Base-by-base conservation (phyloP, 2,329 filamentous ascomycete species). In the Tolypocladium endophyticum region DNA sequence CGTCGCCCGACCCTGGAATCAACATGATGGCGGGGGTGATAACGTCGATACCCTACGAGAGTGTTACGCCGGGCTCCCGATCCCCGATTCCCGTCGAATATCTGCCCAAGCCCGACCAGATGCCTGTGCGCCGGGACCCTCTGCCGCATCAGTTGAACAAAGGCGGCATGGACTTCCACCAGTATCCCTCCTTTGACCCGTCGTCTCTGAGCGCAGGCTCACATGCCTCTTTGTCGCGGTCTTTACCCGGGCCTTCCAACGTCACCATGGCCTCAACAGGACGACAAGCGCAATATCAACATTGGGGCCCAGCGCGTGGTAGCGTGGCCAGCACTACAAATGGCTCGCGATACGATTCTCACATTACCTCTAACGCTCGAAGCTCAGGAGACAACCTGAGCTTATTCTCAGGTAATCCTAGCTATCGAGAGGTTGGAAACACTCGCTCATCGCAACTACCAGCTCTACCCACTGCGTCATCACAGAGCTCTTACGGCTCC, bases 11-110 rank as follows among this genome's bases (percentile, higher is more conserved):
- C 56, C 76, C 81, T 61, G 86, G 84, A 61, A 76, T 92, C 62
- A 88, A 88, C 69, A 86, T 87, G 77, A 87, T 85, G 70, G 87
- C 91, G 39, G 92, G 91, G 61, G 85, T 93, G 61, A 90, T 96
- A 69, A 91, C 91, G 39, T 88, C 90, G 35, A 92, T 97, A 64
- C 90, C 92, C 38, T 96, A 95, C 77, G 90, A 96, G 66, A 85
- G 79, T 67, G 79, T 87, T 36, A 72, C 81, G 57, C 72, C 82
- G 59, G 88, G 89, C 71, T 82, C 81, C 56, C 85, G 84, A 69
- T 87, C 86, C 30, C 88, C 90, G 6, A 82, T 90, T 61, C 76
- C 87, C 45, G 80, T 90, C 68, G 89, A 95, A 54, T 89, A 89
- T 70, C 77, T 90, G 52, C 86, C 88, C 56, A 84, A 84, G 69